These are phyloP conservation scores for Ophiobolus disseminans DNA, from an alignment of 2,329 filamentous ascomycete species.

Conservation along the genomic window DNA sequence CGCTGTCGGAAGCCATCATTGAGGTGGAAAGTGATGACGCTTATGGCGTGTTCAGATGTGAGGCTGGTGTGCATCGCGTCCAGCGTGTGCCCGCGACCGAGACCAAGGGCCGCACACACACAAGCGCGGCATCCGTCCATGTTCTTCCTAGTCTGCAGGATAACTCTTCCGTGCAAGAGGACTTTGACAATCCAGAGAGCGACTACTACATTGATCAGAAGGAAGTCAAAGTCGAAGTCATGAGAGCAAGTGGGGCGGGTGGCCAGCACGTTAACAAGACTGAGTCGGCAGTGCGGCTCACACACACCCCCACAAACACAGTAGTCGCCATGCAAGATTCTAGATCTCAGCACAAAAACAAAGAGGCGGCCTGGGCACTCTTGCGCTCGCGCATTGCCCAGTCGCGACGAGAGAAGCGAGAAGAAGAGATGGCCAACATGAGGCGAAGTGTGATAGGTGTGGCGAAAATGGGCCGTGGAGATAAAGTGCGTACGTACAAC, in stretches of 20 bases:
- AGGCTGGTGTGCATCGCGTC: conserved; percentile 94
- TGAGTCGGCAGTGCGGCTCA: conserved; percentile 91
- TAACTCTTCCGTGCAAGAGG: conserved; percentile 56
- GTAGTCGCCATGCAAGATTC: conserved; percentile 92
- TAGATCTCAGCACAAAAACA: conserved; percentile 87
- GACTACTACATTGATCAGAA: conserved; percentile 88
- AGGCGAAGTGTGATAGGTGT: conserved; percentile 81
- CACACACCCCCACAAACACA: conserved; percentile 85
- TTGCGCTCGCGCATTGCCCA: conserved; percentile 84
- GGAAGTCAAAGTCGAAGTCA: conserved; percentile 85
- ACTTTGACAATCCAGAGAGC: conserved; percentile 83
- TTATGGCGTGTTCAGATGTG: conserved; percentile 81
- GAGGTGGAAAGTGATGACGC: conserved; percentile 79
- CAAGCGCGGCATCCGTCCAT: conserved; percentile 89
- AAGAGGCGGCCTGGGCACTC: conserved; percentile 84
- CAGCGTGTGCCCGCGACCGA: conserved; percentile 94
- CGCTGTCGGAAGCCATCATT: conserved; percentile 85
- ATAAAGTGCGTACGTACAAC: conserved; percentile 96
- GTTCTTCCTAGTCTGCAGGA: conserved; percentile 84
- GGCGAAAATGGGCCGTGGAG: conserved; percentile 81
- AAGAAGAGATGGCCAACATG: conserved; percentile 77
- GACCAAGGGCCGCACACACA: conserved; percentile 88
- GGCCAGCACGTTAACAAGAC: conserved; percentile 99
- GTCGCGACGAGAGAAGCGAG: conserved; percentile 77
- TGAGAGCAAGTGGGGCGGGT: conserved; percentile 89